A percentile compares a stretch with the other conserved stretches of the same genome.
Conservation (phyloP, 305 asterid species). For the Ilex paraguariensis region DNA sequence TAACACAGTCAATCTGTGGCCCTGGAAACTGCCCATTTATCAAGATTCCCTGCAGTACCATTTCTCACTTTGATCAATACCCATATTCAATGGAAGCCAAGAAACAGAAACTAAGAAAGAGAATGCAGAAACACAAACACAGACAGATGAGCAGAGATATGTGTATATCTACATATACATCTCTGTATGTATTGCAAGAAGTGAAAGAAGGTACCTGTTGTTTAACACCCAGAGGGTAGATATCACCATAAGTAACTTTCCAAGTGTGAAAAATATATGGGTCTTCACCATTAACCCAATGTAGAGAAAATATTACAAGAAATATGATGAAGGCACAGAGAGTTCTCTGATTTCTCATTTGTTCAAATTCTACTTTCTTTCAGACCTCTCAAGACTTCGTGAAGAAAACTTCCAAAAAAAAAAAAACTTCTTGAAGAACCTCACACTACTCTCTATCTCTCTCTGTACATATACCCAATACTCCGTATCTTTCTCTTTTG, state of each 20-base stretch:
- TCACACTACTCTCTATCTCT: neutral
- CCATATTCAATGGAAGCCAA: constrained; percentile 8
- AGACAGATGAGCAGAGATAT: neutral
- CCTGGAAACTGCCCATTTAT: constrained; percentile 97
- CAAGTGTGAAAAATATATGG: constrained; percentile 84
- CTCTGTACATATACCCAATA: neutral
- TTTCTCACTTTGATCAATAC: constrained; percentile 1
- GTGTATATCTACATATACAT: neutral
- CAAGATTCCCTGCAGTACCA: constrained; percentile 71
- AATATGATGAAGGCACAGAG: constrained; percentile 27
- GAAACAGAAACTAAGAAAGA: constrained; percentile 1
- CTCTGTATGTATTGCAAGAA: too few relatives aligned
- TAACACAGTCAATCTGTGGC: constrained; percentile 88
- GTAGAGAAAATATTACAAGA: constrained; percentile 24
- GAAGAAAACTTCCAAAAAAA: neutral
- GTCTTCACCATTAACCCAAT: constrained; percentile 54
- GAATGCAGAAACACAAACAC: neutral
- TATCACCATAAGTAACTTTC: constrained; percentile 74
- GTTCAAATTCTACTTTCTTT: neutral
- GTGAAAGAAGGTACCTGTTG: constrained; percentile 49
- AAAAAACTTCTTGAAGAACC: neutral
- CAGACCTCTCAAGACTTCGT: neutral
- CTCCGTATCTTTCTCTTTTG: neutral
- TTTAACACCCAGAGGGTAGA: constrained; percentile 77
- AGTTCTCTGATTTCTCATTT: constrained; percentile 29